These are phyloP conservation scores for Hemisphaericaspora xylanilytica DNA, from an alignment of 1,139 yeast genomes.

Conservation along the genomic window DNA sequence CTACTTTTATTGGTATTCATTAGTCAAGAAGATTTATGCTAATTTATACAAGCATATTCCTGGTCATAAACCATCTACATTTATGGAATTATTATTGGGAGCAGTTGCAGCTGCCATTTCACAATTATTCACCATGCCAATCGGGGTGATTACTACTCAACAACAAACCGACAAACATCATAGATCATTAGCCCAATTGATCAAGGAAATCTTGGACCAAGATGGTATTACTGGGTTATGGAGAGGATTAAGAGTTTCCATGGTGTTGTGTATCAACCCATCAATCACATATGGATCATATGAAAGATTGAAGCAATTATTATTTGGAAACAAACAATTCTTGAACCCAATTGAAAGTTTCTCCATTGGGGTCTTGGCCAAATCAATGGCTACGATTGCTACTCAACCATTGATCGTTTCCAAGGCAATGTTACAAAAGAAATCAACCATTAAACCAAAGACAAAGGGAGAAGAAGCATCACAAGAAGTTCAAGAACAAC, in stretches of 20 bases:
- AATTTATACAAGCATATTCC: slow-evolving; percentile 39
- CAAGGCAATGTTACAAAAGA: slow-evolving; percentile 74
- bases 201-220: slow-evolving; percentile 56
- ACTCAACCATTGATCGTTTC: slow-evolving; percentile 88
- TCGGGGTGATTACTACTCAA: slow-evolving; percentile 77
- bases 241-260: slow-evolving; percentile 80
- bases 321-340: slow-evolving; percentile 46
- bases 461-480: slow-evolving; percentile 19
- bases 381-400: slow-evolving; percentile 73
- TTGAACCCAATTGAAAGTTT: slow-evolving; percentile 70
- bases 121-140: slow-evolving; percentile 80
- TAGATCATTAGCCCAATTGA: slow-evolving; percentile 45
- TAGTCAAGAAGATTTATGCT: slow-evolving; percentile 61
- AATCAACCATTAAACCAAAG: slow-evolving; percentile 14
- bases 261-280: slow-evolving; percentile 79
- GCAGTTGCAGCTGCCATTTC: slow-evolving; percentile 85
- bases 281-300: slow-evolving; percentile 85
- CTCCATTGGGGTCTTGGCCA: slow-evolving; percentile 73
- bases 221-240: slow-evolving; percentile 76
- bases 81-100: slow-evolving; percentile 73
- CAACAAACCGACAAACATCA: slow-evolving; percentile 64
- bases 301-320: slow-evolving; percentile 60
- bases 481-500: too few relatives aligned
- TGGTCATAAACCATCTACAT: slow-evolving; percentile 50
- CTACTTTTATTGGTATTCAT: slow-evolving; percentile 84